Evolutionary conservation across 768 basidiomycete genomes (phyloP).

Genomic region (Leccinum subtestaceum): DNA sequence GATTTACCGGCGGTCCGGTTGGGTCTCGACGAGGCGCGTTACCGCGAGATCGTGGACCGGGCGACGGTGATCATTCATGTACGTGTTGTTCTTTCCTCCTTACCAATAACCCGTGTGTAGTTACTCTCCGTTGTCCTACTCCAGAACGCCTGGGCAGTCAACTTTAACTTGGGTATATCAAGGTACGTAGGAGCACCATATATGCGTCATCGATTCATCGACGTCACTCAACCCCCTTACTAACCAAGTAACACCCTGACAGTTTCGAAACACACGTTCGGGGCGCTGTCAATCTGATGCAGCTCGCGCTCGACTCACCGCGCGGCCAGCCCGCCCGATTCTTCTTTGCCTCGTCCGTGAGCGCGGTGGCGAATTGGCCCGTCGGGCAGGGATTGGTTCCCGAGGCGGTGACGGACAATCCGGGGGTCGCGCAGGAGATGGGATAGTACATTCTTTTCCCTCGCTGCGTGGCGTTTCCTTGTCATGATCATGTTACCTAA

Average conservation of each 20-base stretch:
- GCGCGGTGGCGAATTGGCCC: conserved; percentile 26
- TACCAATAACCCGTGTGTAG: not conserved
- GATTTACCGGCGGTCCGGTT: conserved; percentile 41
- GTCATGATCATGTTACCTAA: not conserved
- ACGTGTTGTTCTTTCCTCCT: conserved; percentile 1
- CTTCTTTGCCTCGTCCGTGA: conserved; percentile 52
- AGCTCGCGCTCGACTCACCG: conserved; percentile 42
- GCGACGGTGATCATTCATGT: conserved; percentile 49
- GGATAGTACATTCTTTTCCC: conserved; percentile 27
- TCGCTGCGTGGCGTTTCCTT: not conserved
- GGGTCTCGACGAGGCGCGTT: conserved; percentile 38
- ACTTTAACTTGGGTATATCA: conserved; percentile 43
- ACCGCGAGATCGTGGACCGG: conserved; percentile 33
- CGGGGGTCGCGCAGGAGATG: conserved; percentile 31
- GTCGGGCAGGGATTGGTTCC: conserved; percentile 11
- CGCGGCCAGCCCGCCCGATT: conserved; percentile 36
- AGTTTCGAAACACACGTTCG: conserved; percentile 47
- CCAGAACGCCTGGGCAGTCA: conserved; percentile 57
- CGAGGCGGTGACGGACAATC: conserved; percentile 24
- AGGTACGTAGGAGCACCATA: conserved; percentile 11
- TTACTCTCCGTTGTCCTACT: not conserved
- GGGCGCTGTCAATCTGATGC: conserved; percentile 49
- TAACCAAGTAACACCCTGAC: not conserved
- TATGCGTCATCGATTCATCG: not conserved
- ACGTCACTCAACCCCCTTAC: not conserved